These are phyloP conservation scores for Camelina neglecta DNA, from an alignment of 345 rosid species.

Conservation along the genomic window DNA sequence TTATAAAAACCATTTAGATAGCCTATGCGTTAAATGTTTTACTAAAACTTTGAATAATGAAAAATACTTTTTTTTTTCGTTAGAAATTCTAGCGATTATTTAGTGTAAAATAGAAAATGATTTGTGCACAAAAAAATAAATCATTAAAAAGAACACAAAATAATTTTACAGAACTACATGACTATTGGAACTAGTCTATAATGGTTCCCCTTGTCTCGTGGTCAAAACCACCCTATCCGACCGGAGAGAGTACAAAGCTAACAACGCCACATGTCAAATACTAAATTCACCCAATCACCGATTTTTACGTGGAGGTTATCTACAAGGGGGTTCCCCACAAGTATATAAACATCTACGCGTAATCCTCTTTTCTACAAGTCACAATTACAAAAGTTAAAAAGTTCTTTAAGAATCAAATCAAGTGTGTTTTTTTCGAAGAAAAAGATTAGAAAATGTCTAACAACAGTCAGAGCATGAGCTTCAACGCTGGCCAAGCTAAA, in stretches of 20 bases:
- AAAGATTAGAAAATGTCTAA: slow-evolving; percentile 44
- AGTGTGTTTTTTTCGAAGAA: neutral
- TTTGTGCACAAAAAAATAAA: too few species aligned
- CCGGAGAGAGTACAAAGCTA: slow-evolving; percentile 25
- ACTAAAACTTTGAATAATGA: neutral
- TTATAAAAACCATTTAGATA: neutral
- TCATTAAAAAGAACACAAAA: too few species aligned
- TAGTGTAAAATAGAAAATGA: too few species aligned
- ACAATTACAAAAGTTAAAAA: slow-evolving; percentile 26
- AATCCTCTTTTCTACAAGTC: slow-evolving; percentile 24
- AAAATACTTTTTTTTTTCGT: too few species aligned
- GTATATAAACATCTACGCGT: slow-evolving; percentile 28
- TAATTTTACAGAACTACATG: neutral
- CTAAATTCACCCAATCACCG: neutral
- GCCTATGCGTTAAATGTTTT: neutral
- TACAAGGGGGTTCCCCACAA: slow-evolving; percentile 23
- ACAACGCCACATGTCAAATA: slow-evolving; percentile 9
- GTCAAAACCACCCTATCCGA: slow-evolving; percentile 38
- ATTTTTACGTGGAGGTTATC: slow-evolving; percentile 26
- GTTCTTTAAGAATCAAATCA: neutral
- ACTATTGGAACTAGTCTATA: slow-evolving; percentile 32
- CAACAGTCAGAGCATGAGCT: slow-evolving; percentile 56
- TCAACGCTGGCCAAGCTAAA: slow-evolving; percentile 62
- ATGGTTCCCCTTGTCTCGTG: slow-evolving; percentile 30
- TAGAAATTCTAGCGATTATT: neutral